Evolutionary conservation across 176 grass and related monocot species (phyloP), one percentile per base, ranked within the genome.

Genomic region (Oryza glumipatula): DNA sequence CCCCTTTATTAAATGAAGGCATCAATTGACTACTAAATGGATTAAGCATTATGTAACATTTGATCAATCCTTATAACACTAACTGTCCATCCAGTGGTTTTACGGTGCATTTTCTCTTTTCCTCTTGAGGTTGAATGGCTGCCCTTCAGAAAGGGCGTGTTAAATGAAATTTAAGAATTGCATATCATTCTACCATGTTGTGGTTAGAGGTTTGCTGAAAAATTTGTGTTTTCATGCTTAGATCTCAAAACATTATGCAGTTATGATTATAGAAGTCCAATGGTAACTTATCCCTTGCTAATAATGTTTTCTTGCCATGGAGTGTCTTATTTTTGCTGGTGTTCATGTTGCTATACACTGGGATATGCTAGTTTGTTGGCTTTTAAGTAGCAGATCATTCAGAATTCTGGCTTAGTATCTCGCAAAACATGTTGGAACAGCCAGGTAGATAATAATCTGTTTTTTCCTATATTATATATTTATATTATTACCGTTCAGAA

Each of bases 241-340:
- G 32, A 24, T 77, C 16, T 47, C 21, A 47, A 28, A 3, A 10
- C 16, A 80, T 33, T 68, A 13, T 48, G 26, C 22, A 16, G 28
- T 30, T 80, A 51, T 80, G 44, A 17, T 80, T 32, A 17, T 46
- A 13, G 11, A 80, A 80, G 41, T 80, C 19, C 44, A 68, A 28
- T 48, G 47, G 78, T n/a, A 61, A 61, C 7, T 61, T 61, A 3
- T 22, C 8, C 21, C 2, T 61, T 22, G 21, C n/a, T 61, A 61
- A 61, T 6, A 48, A 19, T 68, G 66, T 67, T 12, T 68, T 68
- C 9, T 70, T 6, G 1, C 14, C 4, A n/a, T 19, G 35, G 19
- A 70, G 21, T 70, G 9, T 21, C 15, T 39, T 73, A 9, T 24
- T 73, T 73, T n/a, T 73, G 19, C 4, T 72, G n/a, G 44, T 71